Evolutionary conservation across 805 yeast species (phyloP), one percentile per base, ranked within the genome.

Genomic region (Saccharomycopsis javanensis): DNA sequence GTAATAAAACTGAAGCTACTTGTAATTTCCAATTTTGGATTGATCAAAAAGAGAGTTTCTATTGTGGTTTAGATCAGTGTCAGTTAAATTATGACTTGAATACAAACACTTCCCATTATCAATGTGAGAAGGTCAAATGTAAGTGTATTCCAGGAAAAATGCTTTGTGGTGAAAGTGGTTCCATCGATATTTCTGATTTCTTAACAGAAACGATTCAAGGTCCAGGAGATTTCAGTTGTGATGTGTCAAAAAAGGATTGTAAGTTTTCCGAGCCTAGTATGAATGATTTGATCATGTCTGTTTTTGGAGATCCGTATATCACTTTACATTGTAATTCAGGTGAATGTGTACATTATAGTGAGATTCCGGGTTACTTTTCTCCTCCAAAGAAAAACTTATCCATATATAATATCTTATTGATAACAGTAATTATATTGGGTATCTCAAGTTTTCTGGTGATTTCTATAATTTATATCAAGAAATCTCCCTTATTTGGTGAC

Each of bases 11-110:
- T 0, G 72, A 80, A 0, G 78, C 71, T 16, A 70, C 69, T 10
- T 94, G 99, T 71, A 83, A 89, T 68, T 89, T 94, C 72, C 98
- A 94, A 70, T 89, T 94, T 67, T 94, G 99, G 99, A 88, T 94
- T 62, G 97, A 85, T 63, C 81, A 89, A 68, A 73, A 77, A 50
- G 99, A 94, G 69, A 85, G 95, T 59, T 94, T 94, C 69, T 94
- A 81, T 69, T 94, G 99, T 74, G 94, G 85, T 51, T 77, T 94
- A 63, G 71, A 77, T 55, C 71, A 75, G n/a, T 94, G 99, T 74
- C 75, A 77, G 13, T 87, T 84, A 65, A 76, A 84, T 37, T 81
- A 79, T 64, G 88, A 86, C 65, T 68, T 84, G 60, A 64, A 67
- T 5, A 66, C 77, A 5, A 90, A 91, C 67, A 68, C 82, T 10